Evolutionary conservation across 805 yeast species (phyloP).

Genomic region (Yarrowia sp.): DNA sequence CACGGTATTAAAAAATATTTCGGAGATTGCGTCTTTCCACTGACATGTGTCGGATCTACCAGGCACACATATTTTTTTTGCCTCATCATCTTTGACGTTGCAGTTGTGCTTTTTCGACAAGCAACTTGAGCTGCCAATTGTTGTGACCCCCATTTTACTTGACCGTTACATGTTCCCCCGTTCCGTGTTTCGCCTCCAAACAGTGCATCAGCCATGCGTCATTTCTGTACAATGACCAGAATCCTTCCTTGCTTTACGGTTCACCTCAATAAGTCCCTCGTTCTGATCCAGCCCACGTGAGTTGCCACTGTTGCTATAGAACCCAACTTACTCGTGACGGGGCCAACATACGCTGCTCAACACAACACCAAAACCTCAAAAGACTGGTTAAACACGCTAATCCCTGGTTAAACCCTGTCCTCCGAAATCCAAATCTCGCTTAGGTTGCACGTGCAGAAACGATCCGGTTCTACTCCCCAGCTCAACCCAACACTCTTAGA

Average conservation of each 20-base stretch:
- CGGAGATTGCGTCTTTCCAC: not conserved
- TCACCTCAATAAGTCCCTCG: not conserved
- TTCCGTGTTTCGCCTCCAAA: not conserved
- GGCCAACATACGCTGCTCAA: not conserved
- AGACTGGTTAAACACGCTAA: not conserved
- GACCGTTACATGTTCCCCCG: not conserved
- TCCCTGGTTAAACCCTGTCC: constrained; percentile 7
- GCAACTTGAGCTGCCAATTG: too few relatives aligned
- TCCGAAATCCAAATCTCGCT: constrained; percentile 6
- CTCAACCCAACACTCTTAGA: constrained; percentile 5
- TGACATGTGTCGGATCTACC: not conserved
- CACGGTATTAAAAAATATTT: not conserved
- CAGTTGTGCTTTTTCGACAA: too few relatives aligned
- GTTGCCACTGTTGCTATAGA: not conserved
- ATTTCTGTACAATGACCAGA: constrained; percentile 6
- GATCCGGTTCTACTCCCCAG: not conserved
- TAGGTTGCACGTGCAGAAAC: constrained; percentile 15
- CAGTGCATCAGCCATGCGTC: constrained; percentile 8
- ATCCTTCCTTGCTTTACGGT: constrained; percentile 13
- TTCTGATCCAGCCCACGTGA: not conserved
- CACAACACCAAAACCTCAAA: not conserved
- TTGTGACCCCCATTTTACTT: too few relatives aligned
- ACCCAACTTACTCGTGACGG: not conserved
- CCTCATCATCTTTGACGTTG: too few relatives aligned
- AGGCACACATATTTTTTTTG: too few relatives aligned